Conservation (phyloP, 2,329 filamentous ascomycete genomes). For the Nannizziopsis arthrosporioides region DNA sequence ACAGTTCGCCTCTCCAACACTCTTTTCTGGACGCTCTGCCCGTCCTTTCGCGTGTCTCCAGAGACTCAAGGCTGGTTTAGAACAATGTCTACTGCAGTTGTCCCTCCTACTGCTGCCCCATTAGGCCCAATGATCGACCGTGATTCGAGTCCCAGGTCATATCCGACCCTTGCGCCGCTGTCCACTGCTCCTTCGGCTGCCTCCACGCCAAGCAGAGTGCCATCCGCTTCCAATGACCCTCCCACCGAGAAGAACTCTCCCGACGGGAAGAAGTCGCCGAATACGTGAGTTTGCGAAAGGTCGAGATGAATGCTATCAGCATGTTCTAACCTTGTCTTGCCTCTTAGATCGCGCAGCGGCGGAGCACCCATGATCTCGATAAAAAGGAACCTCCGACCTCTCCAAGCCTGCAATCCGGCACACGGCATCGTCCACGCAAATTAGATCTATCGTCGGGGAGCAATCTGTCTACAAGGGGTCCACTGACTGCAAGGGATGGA, state of each 20-base stretch:
- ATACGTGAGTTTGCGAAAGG: conserved; percentile 34
- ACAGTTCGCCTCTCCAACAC: background rate
- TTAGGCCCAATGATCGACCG: conserved; percentile 35
- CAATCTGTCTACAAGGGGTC: conserved; percentile 55
- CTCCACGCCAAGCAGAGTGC: conserved; percentile 25
- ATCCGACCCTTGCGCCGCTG: conserved; percentile 32
- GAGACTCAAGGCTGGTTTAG: background rate
- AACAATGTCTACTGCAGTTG: conserved; percentile 40
- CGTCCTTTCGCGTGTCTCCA: background rate
- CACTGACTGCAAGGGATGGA: conserved; percentile 63
- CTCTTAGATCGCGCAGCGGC: conserved; percentile 28
- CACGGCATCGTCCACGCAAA: conserved; percentile 41
- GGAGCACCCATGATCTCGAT: conserved; percentile 71
- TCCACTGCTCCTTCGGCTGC: conserved; percentile 25
- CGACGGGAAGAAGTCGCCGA: conserved; percentile 44
- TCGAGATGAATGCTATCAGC: background rate
- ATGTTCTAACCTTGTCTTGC: conserved; percentile 16
- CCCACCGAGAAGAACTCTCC: conserved; percentile 26
- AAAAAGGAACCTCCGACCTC: conserved; percentile 86
- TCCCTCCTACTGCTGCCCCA: conserved; percentile 33
- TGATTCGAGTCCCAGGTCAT: conserved; percentile 36
- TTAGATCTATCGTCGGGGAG: conserved; percentile 38
- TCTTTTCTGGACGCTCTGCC: background rate
- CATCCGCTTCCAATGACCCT: conserved; percentile 22
- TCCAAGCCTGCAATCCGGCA: conserved; percentile 58